Evolutionary conservation across 495 filamentous ascomycete species (phyloP), one percentile per base, ranked within the genome.

Genomic region (Usnea hakonensis): DNA sequence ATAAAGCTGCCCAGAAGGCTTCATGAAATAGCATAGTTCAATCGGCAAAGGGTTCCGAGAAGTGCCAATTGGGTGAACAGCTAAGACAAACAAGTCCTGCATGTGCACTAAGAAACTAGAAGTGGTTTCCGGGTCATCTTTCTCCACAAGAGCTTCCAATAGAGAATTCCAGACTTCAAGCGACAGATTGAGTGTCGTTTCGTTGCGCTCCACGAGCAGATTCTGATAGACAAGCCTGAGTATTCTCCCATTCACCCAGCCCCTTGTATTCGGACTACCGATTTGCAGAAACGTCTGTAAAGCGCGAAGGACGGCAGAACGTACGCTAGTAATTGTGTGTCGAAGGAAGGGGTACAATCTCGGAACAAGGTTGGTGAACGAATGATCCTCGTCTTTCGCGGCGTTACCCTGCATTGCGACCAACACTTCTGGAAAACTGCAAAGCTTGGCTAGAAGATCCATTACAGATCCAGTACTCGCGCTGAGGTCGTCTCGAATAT

Each of bases 381-480:
- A 94, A 52, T 91, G 85, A 65, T 91, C 87, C 4, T 87, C 79
- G 67, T 97, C 89, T 64, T 85, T 79, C 21, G 86, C 84, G 28
- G 94, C 94, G 61, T 95, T 96, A 41, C 78, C 73, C 73, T 92
- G 95, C 94, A 98, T 98, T 21, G 94, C 89, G 65, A 92, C 85
- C 60, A 98, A 76, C 32, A 97, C 94, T 74, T 95, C 83, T 4
- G 88, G 88, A 77, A 96, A 98, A 62, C 90, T 89, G 75, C 95
- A 98, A 37, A 98, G 84, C 68, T 90, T 97, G 30, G 94, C 95
- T 28, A 98, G 79, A 33, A 98, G 81, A 69, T 98, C 94, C 94
- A 98, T 98, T 46, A 98, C 93, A 57, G 88, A 93, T 35, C 94
- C 94, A 28, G 94, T 98, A 73, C 92, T 97, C 8, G 94, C 95